Conservation (phyloP, 768 basidiomycete genomes). For the Sutorius australiensis region DNA sequence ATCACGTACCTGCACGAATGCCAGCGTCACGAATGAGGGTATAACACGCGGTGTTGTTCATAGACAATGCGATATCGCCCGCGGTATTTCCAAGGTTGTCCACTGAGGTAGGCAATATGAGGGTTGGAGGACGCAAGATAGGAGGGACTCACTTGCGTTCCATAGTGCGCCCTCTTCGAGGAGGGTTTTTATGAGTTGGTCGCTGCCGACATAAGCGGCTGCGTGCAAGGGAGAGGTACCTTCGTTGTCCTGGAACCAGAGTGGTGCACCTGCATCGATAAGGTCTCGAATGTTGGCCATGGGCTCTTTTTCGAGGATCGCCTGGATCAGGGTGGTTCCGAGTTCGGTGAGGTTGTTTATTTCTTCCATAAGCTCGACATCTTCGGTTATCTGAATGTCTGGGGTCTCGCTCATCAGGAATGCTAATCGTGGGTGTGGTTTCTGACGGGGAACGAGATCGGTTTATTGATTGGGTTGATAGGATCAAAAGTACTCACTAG, state of each 20-base stretch:
- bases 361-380: slow-evolving; percentile 32
- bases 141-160: slow-evolving; percentile 67
- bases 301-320: slow-evolving; percentile 50
- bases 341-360: slow-evolving; percentile 47
- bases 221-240: slow-evolving; percentile 86
- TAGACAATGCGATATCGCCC: slow-evolving; percentile 84
- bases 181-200: slow-evolving; percentile 59
- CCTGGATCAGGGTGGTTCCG: slow-evolving; percentile 56
- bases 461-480: not conserved
- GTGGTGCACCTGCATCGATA: slow-evolving; percentile 66
- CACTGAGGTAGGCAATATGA: slow-evolving; percentile 39
- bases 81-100: slow-evolving; percentile 80
- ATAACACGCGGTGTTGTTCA: slow-evolving; percentile 76
- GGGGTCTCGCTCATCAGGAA: slow-evolving; percentile 14
- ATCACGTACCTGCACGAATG: slow-evolving; percentile 71
- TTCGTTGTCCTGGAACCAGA: slow-evolving; percentile 88
- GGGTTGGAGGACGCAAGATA: not conserved
- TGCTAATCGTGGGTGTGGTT: not conserved
- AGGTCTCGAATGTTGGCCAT: slow-evolving; percentile 43
- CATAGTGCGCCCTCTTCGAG: slow-evolving; percentile 85
- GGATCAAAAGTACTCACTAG: not conserved
- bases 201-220: slow-evolving; percentile 70
- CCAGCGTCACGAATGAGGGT: slow-evolving; percentile 85
- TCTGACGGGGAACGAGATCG: not conserved
- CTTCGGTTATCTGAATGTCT: slow-evolving; percentile 17